A percentile compares a stretch with the other conserved stretches of the same genome.
Evolutionary conservation across 2,329 filamentous ascomycete genomes (phyloP).

Genomic region (Pyricularia grisea): DNA sequence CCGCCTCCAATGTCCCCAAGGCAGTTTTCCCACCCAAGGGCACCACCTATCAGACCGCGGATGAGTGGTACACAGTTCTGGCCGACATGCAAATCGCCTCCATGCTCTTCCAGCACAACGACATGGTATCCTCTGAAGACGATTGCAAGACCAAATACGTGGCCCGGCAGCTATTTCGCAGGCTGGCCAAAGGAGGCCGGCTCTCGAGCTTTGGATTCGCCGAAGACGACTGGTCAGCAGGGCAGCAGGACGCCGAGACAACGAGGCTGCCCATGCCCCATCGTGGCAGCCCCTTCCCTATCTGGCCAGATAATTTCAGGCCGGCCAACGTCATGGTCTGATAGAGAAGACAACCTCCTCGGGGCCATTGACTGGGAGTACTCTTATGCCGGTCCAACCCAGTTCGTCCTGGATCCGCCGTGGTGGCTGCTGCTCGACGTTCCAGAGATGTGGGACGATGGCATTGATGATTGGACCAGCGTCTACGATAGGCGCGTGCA

Average conservation of each 20-base stretch:
- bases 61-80: neutral
- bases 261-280: neutral
- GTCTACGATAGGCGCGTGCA: neutral
- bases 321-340: neutral
- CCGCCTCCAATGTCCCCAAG: neutral
- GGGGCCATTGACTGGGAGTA: neutral
- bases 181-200: neutral
- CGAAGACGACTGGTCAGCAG: neutral
- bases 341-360: neutral
- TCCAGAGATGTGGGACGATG: neutral
- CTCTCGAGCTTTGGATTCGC: neutral
- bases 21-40: neutral
- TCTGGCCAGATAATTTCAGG: neutral
- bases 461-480: neutral
- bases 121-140: neutral
- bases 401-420: neutral
- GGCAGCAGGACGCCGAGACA: neutral
- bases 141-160: neutral
- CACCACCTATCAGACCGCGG: neutral
- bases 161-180: neutral
- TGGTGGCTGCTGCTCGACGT: neutral
- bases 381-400: too few relatives aligned
- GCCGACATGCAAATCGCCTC: neutral
- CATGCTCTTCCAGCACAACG: neutral
- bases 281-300: neutral